Evolutionary conservation across 2,329 filamentous ascomycete species (phyloP).

Genomic region (Pezizomycotina sp.): DNA sequence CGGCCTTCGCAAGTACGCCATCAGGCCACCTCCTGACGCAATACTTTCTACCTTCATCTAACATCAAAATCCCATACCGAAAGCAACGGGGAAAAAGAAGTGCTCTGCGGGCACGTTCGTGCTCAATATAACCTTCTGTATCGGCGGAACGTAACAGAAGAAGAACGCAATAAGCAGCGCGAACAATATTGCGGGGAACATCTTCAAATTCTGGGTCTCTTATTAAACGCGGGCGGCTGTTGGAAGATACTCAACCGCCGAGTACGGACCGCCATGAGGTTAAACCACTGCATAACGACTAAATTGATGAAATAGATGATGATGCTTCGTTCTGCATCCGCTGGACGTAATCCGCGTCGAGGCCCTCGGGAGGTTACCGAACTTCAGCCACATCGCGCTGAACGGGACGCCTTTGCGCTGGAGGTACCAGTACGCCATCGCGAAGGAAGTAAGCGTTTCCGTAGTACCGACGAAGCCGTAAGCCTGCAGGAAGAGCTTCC

Average conservation of each 20-base stretch:
- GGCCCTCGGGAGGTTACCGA: constrained; percentile 36
- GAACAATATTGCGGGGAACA: constrained; percentile 56
- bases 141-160: constrained; percentile 46
- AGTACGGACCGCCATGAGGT: constrained; percentile 42
- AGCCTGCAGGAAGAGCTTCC: constrained; percentile 53
- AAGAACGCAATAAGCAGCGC: constrained; percentile 53
- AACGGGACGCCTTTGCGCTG: constrained; percentile 49
- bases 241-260: constrained; percentile 51
- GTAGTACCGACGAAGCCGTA: constrained; percentile 55
- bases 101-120: constrained; percentile 50
- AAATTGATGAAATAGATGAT: constrained; percentile 68
- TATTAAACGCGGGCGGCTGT: constrained; percentile 52
- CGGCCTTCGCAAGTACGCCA: constrained; percentile 41
- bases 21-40: constrained; percentile 43
- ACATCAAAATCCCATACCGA: constrained; percentile 47
- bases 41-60: constrained; percentile 53
- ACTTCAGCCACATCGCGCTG: constrained; percentile 48
- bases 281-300: constrained; percentile 55
- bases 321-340: constrained; percentile 46
- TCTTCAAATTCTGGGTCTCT: constrained; percentile 47
- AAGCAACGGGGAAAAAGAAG: constrained; percentile 60
- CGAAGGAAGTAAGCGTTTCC: constrained; percentile 43
- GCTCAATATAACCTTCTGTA: constrained; percentile 47
- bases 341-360: constrained; percentile 38
- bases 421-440: constrained; percentile 53